Evolutionary conservation across 1,139 yeast species (phyloP).

Genomic region (Taphrina communis): DNA sequence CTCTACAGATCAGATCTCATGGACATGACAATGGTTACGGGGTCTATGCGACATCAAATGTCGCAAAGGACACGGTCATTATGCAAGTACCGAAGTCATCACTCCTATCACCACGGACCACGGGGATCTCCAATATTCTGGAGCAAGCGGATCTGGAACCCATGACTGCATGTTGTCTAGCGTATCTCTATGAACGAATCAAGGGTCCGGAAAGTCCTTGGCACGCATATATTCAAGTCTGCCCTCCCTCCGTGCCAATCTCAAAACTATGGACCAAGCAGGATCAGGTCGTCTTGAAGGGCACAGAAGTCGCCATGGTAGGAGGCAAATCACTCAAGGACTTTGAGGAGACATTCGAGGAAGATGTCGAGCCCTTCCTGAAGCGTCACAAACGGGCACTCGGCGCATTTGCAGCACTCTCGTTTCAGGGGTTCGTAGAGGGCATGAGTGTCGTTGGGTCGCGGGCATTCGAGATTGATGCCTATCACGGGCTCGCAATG

Average conservation of each 20-base stretch:
- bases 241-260: slow-evolving; percentile 58
- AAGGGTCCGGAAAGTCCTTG: slow-evolving; percentile 72
- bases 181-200: slow-evolving; percentile 71
- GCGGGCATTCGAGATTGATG: slow-evolving; percentile 80
- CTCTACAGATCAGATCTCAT: slow-evolving; percentile 4
- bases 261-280: slow-evolving; percentile 69
- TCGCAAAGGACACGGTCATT: slow-evolving; percentile 25
- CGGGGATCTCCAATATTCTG: slow-evolving; percentile 71
- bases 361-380: slow-evolving; percentile 52
- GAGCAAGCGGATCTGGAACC: slow-evolving; percentile 60
- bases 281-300: slow-evolving; percentile 59
- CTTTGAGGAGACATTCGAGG: slow-evolving; percentile 61
- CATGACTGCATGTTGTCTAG: slow-evolving; percentile 68
- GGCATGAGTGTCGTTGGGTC: slow-evolving; percentile 62
- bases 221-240: slow-evolving; percentile 66
- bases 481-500: slow-evolving; percentile 71
- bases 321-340: slow-evolving; percentile 62
- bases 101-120: slow-evolving; percentile 47
- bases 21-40: slow-evolving; percentile 18
- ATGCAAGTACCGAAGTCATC: slow-evolving; percentile 45
- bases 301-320: slow-evolving; percentile 71
- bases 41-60: slow-evolving; percentile 18
- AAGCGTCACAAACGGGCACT: slow-evolving; percentile 47
- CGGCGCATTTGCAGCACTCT: slow-evolving; percentile 44
- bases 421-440: slow-evolving; percentile 49